A percentile compares a stretch with the other conserved stretches of the same genome.
Evolutionary conservation across 805 yeast genomes (phyloP).

Genomic region (Spathaspora boniae): DNA sequence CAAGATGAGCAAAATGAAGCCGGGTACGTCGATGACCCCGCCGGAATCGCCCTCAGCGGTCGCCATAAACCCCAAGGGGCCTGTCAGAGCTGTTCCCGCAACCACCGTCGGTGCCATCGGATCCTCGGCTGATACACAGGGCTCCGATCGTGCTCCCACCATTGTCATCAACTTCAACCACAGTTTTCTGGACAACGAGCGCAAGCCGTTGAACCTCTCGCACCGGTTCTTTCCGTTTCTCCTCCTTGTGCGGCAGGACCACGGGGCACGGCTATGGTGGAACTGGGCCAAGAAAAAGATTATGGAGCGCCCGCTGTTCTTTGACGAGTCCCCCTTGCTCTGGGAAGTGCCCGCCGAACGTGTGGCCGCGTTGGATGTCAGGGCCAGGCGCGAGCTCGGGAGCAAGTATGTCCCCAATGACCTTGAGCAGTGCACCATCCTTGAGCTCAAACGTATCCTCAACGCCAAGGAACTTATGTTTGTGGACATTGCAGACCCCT

Average conservation of each 20-base stretch:
- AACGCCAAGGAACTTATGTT: constrained; percentile 3
- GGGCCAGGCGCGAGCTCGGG: constrained; percentile 2
- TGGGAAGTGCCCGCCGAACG: constrained; percentile 2
- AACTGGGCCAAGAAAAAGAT: constrained; percentile 3
- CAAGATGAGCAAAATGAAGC: too few species aligned
- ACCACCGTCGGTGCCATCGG: too few species aligned
- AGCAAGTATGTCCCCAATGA: constrained; percentile 7
- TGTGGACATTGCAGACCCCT: constrained; percentile 3
- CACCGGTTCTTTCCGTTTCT: constrained; percentile 8
- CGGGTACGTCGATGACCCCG: too few species aligned
- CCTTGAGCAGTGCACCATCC: neutral
- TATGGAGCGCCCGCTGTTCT: neutral
- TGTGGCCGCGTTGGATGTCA: neutral
- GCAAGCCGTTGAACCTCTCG: constrained; percentile 1
- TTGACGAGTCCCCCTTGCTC: neutral
- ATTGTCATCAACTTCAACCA: constrained; percentile 7
- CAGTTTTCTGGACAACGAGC: constrained; percentile 4
- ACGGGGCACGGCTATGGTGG: constrained; percentile 6
- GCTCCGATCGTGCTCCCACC: too few species aligned
- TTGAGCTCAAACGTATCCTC: constrained; percentile 4
- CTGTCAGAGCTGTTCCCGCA: too few species aligned
- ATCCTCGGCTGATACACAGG: too few species aligned
- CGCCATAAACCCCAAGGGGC: too few species aligned
- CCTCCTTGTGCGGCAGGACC: constrained; percentile 8
- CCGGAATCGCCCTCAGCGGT: too few species aligned